These are phyloP conservation scores for Mimosa bimucronata DNA, from an alignment of 306 rosid genomes.

Conservation along the genomic window DNA sequence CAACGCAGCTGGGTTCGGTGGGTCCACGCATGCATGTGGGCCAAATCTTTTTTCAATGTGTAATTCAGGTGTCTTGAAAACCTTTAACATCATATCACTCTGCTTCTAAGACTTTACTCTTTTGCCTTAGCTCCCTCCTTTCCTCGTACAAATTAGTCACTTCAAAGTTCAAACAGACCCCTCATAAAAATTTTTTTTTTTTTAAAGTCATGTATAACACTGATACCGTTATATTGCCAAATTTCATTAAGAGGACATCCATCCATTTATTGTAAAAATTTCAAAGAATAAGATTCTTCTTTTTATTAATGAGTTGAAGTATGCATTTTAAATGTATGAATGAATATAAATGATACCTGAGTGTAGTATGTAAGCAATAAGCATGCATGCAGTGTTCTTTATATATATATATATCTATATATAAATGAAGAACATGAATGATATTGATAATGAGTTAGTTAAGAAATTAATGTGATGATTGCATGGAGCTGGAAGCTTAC, in stretches of 20 bases:
- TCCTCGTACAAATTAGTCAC: not conserved
- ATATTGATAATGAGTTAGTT: not conserved
- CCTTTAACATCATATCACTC: not conserved
- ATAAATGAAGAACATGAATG: constrained; percentile 24
- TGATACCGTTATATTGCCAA: not conserved
- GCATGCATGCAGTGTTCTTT: constrained; percentile 30
- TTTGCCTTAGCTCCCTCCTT: not conserved
- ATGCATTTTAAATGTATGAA: not conserved
- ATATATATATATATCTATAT: no score
- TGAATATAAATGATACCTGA: not conserved
- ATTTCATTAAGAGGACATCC: not conserved
- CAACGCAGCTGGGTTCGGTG: not conserved
- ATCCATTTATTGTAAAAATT: not conserved
- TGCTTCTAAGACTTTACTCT: not conserved
- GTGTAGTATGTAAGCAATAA: not conserved
- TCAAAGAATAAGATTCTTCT: not conserved
- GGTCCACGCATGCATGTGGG: constrained; percentile 6
- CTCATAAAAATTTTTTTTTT: no score
- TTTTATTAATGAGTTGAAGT: not conserved
- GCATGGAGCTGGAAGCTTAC: constrained; percentile 49
- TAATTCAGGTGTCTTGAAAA: not conserved
- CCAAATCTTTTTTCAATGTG: not conserved
- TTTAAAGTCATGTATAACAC: not conserved
- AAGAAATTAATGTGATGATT: not conserved
- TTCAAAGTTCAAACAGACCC: not conserved